Evolutionary conservation across 106 monocot genomes (phyloP).

Genomic region (Phalaenopsis equestris): DNA sequence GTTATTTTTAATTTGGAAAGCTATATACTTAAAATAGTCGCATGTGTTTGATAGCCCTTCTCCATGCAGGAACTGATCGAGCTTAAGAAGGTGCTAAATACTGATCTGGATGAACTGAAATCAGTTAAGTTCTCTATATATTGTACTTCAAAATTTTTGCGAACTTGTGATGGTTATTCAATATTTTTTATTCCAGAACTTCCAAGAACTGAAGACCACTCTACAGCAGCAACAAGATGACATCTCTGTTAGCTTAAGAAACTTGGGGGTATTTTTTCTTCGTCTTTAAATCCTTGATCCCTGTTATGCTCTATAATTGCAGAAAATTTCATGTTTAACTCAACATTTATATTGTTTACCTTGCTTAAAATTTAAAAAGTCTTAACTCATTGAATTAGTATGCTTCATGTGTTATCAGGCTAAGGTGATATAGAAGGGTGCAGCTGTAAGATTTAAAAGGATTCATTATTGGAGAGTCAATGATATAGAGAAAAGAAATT

Average conservation of each 20-base stretch:
- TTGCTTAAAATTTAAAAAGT: not conserved
- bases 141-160: not conserved
- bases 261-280: not conserved
- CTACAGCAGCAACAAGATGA: not conserved
- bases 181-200: not conserved
- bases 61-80: not conserved
- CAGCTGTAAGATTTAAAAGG: not conserved
- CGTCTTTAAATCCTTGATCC: not conserved
- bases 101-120: slow-evolving; percentile 9
- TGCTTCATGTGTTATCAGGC: not conserved
- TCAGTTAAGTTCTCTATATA: not conserved
- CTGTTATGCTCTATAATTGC: not conserved
- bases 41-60: not conserved
- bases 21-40: not conserved
- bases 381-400: not conserved
- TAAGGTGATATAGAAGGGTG: not conserved
- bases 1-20: not conserved
- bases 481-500: not conserved
- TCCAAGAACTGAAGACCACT: slow-evolving; percentile 2
- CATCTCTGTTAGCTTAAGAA: slow-evolving; percentile 2
- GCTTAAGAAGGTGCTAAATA: not conserved
- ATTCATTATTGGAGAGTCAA: not conserved
- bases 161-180: not conserved
- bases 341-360: not conserved
- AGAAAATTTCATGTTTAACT: not conserved